Conservation (phyloP, 108 stramenopile genomes). For the Nitzschia sp. region DNA sequence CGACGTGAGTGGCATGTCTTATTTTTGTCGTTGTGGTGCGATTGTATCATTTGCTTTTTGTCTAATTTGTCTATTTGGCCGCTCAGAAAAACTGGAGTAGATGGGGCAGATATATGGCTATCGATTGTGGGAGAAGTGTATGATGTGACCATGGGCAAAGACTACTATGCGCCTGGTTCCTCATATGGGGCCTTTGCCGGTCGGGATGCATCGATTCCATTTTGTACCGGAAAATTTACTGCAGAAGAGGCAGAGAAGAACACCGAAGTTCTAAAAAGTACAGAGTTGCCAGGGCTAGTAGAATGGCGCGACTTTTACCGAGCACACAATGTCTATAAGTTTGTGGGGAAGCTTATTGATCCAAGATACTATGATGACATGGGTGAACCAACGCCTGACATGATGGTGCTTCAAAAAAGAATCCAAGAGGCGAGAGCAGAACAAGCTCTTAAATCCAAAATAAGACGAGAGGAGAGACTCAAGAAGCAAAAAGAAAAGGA, state of each 20-base stretch:
- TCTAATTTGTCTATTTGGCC: not conserved
- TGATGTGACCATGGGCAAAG: slow-evolving; percentile 65
- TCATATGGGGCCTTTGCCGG: slow-evolving; percentile 58
- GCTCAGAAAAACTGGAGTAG: slow-evolving; percentile 15
- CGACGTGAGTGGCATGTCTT: slow-evolving; percentile 2
- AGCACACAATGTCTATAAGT: slow-evolving; percentile 56
- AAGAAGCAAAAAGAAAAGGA: slow-evolving; percentile 11
- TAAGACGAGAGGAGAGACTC: slow-evolving; percentile 5
- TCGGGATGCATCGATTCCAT: slow-evolving; percentile 36
- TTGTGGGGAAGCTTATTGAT: slow-evolving; percentile 50
- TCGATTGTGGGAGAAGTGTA: slow-evolving; percentile 79
- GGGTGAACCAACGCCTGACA: slow-evolving; percentile 35
- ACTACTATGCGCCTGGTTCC: slow-evolving; percentile 55
- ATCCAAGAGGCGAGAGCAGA: slow-evolving; percentile 7
- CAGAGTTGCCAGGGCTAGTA: slow-evolving; percentile 32
- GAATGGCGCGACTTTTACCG: slow-evolving; percentile 58
- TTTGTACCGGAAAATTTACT: slow-evolving; percentile 65
- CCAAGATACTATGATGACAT: slow-evolving; percentile 56
- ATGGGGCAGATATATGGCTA: slow-evolving; percentile 54
- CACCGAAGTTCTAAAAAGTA: slow-evolving; percentile 36
- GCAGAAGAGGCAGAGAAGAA: slow-evolving; percentile 55
- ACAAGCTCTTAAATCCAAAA: not conserved
- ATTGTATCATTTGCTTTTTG: not conserved
- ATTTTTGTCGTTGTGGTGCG: not conserved
- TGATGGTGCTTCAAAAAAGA: slow-evolving; percentile 15